phyloP scores from a whole-genome alignment of 495 filamentous ascomycete genomes.

The Penicillium flavigenum region DNA sequence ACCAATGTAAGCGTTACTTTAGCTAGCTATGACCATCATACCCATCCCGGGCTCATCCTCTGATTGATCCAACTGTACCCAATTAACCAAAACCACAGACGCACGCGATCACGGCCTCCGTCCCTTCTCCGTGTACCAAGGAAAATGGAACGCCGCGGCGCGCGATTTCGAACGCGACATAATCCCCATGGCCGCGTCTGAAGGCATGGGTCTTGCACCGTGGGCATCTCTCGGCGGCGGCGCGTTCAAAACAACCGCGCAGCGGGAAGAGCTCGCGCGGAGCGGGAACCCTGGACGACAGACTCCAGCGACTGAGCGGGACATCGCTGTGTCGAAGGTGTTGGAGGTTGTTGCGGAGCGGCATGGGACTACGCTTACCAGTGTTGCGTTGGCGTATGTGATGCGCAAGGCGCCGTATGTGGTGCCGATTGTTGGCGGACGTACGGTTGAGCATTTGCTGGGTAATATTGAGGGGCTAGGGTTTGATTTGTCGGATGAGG shows the following conservation, averaged over 20 bases:
- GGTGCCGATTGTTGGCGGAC: constrained; percentile 68
- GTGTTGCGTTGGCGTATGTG: constrained; percentile 67
- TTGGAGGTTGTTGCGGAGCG: constrained; percentile 60
- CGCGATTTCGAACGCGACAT: constrained; percentile 74
- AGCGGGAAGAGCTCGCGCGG: constrained; percentile 22
- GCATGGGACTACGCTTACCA: constrained; percentile 51
- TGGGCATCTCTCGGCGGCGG: constrained; percentile 67
- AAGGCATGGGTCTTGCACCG: constrained; percentile 69
- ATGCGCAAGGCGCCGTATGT: constrained; percentile 74
- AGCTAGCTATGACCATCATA: not conserved
- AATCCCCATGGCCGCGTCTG: constrained; percentile 60
- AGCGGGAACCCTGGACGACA: constrained; percentile 25
- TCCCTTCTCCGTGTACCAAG: constrained; percentile 68
- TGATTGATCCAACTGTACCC: too few species aligned
- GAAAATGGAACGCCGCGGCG: constrained; percentile 56
- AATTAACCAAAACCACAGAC: constrained; percentile 33
- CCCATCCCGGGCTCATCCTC: not conserved
- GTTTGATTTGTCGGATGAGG: constrained; percentile 55
- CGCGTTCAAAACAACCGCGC: constrained; percentile 27
- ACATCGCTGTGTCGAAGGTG: constrained; percentile 47
- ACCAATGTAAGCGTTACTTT: constrained; percentile 39
- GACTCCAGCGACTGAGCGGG: constrained; percentile 12
- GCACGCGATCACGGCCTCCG: constrained; percentile 62
- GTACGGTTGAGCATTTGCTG: constrained; percentile 64
- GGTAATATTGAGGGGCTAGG: constrained; percentile 67